These are phyloP conservation scores for Fusarium anthophilum DNA, from an alignment of 2,329 filamentous ascomycete species.

Conservation along the genomic window DNA sequence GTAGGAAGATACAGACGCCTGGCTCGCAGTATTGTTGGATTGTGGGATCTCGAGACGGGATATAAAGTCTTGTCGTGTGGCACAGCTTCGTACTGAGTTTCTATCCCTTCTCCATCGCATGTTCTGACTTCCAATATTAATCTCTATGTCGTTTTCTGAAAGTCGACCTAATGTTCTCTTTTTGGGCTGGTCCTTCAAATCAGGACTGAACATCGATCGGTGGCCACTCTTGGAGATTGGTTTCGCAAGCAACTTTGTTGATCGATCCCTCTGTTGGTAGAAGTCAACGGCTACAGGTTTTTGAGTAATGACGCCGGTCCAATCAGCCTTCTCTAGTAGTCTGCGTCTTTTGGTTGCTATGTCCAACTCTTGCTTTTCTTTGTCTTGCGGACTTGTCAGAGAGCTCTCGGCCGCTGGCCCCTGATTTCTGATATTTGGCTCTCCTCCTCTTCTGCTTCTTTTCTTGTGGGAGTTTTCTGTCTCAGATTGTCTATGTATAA, in stretches of 20 bases:
- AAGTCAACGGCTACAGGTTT: conserved; percentile 42
- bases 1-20: background rate
- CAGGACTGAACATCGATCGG: background rate
- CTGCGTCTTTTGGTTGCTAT: conserved; percentile 38
- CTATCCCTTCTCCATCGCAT: conserved; percentile 44
- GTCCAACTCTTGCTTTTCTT: conserved; percentile 1
- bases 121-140: conserved; percentile 43
- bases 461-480: too few species aligned
- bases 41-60: background rate
- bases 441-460: background rate
- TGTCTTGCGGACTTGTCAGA: background rate
- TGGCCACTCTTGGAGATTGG: background rate
- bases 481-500: conserved; percentile 9
- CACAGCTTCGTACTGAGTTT: conserved; percentile 41
- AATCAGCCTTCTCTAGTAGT: conserved; percentile 43
- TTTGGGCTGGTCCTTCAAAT: background rate
- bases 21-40: background rate
- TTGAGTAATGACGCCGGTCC: conserved; percentile 46
- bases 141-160: conserved; percentile 27
- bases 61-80: background rate
- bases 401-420: background rate
- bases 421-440: background rate
- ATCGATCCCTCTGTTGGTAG: conserved; percentile 14
- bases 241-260: background rate
- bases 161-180: background rate